Evolutionary conservation across 768 basidiomycete species (phyloP).

Genomic region (Termitomyces eurrhizus): DNA sequence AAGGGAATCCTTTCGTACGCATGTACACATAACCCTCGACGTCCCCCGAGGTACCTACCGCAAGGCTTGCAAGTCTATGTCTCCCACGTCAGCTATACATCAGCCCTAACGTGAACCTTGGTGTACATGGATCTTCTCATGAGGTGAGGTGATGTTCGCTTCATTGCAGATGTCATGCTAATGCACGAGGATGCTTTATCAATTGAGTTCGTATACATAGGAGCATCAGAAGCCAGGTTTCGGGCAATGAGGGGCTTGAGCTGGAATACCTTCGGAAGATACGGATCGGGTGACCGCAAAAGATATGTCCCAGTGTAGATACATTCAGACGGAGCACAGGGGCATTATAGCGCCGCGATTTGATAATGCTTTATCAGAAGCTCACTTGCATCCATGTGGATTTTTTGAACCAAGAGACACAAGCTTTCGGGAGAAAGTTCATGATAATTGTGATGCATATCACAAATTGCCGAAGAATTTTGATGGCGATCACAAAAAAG

Average conservation of each 20-base stretch:
- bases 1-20: constrained; percentile 5
- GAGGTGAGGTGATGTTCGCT: constrained; percentile 2
- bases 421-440: not conserved
- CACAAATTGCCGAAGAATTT: not conserved
- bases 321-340: not conserved
- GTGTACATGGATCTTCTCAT: not conserved
- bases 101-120: not conserved
- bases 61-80: not conserved
- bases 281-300: not conserved
- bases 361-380: not conserved
- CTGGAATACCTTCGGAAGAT: not conserved
- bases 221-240: not conserved
- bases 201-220: not conserved
- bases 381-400: not conserved
- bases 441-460: not conserved
- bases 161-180: not conserved
- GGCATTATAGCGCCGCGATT: not conserved
- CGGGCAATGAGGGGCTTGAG: not conserved
- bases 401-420: not conserved
- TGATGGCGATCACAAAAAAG: not conserved
- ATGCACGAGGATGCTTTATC: not conserved
- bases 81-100: constrained; percentile 1
- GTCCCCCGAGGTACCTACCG: not conserved
- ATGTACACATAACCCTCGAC: not conserved
- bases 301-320: not conserved